A percentile compares a stretch with the other conserved stretches of the same genome.
phyloP scores from a whole-genome alignment of 140 eudicot species.

The Bidens hawaiensis region DNA sequence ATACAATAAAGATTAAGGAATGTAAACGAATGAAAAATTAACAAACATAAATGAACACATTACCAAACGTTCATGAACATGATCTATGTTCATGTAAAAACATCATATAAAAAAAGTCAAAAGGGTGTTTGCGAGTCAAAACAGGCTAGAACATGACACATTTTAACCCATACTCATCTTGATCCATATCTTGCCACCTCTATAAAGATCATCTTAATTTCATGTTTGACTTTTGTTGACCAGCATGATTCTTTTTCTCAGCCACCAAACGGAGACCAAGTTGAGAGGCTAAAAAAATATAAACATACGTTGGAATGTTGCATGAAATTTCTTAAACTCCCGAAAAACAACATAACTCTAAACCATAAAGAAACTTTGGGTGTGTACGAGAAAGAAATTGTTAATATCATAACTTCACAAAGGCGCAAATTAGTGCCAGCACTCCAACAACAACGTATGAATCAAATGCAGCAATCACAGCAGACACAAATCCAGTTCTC shows the following conservation, averaged over 20 bases:
- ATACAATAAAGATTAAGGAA: too few species aligned
- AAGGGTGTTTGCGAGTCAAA: not conserved
- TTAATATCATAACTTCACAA: conserved; percentile 23
- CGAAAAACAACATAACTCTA: conserved; percentile 38
- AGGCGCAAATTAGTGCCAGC: conserved; percentile 40
- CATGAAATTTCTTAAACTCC: conserved; percentile 30
- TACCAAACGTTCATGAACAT: too few species aligned
- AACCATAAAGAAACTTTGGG: conserved; percentile 36
- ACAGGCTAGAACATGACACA: not conserved
- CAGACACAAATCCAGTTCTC: conserved; percentile 43
- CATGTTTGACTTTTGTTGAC: conserved; percentile 13
- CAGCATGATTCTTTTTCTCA: conserved; percentile 64
- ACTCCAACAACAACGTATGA: conserved; percentile 46
- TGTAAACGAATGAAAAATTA: too few species aligned
- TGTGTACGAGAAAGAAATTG: conserved; percentile 39
- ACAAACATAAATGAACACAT: too few species aligned
- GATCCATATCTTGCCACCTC: not conserved
- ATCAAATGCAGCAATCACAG: conserved; percentile 35
- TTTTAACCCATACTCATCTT: not conserved
- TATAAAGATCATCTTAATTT: not conserved
- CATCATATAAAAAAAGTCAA: not conserved
- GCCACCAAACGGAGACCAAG: conserved; percentile 43
- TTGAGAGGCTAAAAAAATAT: conserved; percentile 39
- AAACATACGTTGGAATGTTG: conserved; percentile 39
- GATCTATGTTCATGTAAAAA: too few species aligned